Base-by-base conservation (phyloP, 2,329 filamentous ascomycete species). In the Moelleriella libera region DNA sequence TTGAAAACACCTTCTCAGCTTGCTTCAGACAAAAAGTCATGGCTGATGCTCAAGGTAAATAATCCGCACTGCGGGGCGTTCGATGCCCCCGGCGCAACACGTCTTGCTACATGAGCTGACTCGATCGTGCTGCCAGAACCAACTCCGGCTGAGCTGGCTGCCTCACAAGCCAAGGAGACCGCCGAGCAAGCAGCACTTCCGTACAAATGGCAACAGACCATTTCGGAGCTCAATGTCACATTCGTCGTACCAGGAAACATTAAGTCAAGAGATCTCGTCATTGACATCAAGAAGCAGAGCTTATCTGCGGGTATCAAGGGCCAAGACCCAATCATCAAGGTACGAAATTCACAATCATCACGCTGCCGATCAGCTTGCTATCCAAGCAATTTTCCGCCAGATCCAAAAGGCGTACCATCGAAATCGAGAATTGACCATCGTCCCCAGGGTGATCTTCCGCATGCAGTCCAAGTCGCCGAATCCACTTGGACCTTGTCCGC, bases 121-220 rank as follows among this genome's bases (percentile, higher is more conserved):
- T 28, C 7, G n/a, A 9, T 45, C 37, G 28, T 31, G 30, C 12
- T 37, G 6, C 6, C 56, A 74, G 77, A 82, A 58, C 68, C 63
- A 48, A 72, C 69, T 28, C 67, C 74, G 50, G 77, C 75, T 52
- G 72, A 79, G 53, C 69, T 73, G 54, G 78, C 74, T 9, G 76
- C 76, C 21, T 72, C 75, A 49, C 72, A 70, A 54, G 82, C 80
- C 52, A 82, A 83, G 63, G 88, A 98, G 69, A 73, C 77, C 48
- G 84, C 82, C 57, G 92, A 98, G 69, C 92, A 98, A 71, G 84
- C 82, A 41, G 78, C 83, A 29, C 81, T 98, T 41, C 92, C 92
- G 1, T 98, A 98, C 80, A 92, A 94, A 70, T 98, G 92, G 92
- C 85, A 78, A 9, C 92, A 98, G 69, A 89, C 85, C 29, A 95